These are phyloP conservation scores for Cardamine resedifolia DNA, from an alignment of 345 rosid species.

Conservation along the genomic window DNA sequence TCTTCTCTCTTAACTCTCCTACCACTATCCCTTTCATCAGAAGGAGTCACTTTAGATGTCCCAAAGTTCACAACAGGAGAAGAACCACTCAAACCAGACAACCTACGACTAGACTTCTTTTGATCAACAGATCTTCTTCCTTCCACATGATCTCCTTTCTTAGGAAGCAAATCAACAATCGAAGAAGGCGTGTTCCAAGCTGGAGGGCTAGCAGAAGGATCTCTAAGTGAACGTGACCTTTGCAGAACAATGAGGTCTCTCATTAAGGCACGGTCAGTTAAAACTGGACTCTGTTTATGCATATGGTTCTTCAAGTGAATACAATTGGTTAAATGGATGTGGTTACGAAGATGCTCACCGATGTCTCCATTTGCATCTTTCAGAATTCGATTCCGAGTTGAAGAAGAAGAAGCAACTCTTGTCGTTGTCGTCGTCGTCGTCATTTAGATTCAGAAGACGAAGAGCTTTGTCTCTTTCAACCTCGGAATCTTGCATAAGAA, in stretches of 20 bases:
- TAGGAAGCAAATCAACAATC: constrained; percentile 62
- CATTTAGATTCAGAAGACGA: constrained; percentile 51
- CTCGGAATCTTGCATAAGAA: constrained; percentile 33
- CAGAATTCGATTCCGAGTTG: constrained; percentile 61
- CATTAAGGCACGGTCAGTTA: constrained; percentile 74
- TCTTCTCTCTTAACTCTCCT: constrained; percentile 74
- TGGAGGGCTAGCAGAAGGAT: constrained; percentile 91
- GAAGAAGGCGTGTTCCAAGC: constrained; percentile 82
- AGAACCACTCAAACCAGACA: constrained; percentile 66
- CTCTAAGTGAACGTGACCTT: constrained; percentile 84
- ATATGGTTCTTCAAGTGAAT: constrained; percentile 97
- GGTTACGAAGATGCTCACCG: constrained; percentile 90
- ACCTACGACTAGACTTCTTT: constrained; percentile 53
- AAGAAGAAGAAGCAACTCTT: constrained; percentile 53
- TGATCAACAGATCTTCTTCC: constrained; percentile 64
- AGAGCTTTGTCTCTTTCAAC: constrained; percentile 35
- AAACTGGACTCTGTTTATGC: constrained; percentile 91
- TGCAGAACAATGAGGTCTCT: constrained; percentile 91
- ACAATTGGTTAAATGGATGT: constrained; percentile 90
- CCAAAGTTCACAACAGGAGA: constrained; percentile 55
- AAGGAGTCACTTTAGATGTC: constrained; percentile 60
- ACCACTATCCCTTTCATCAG: constrained; percentile 49
- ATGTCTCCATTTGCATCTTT: constrained; percentile 95
- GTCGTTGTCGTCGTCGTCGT: constrained; percentile 44
- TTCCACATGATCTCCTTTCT: constrained; percentile 52